A percentile compares a stretch with the other conserved stretches of the same genome.
phyloP scores from a whole-genome alignment of 345 rosid species.

The Iberis pinnata region DNA sequence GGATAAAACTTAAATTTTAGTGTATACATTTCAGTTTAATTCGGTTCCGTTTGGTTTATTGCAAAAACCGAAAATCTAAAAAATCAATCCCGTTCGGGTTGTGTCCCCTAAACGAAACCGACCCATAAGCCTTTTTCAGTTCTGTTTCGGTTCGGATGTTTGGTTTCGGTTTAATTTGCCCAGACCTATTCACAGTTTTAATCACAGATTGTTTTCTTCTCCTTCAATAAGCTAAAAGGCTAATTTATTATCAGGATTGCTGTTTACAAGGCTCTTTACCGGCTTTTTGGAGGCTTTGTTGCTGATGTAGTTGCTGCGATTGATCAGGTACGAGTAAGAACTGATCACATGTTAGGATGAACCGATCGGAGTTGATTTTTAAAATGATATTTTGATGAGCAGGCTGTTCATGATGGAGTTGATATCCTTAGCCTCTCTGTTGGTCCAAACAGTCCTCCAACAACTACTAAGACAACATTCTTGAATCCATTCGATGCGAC shows the following conservation, averaged over 20 bases:
- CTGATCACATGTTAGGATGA: neutral
- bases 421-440: constrained; percentile 95
- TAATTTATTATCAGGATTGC: constrained; percentile 58
- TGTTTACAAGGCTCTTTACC: constrained; percentile 94
- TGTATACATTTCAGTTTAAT: too few species aligned
- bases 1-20: too few species aligned
- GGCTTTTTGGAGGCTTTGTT: constrained; percentile 95
- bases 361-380: neutral
- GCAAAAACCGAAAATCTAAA: too few species aligned
- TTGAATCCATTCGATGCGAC: constrained; percentile 93
- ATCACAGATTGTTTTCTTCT: constrained; percentile 6
- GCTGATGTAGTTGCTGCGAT: constrained; percentile 99
- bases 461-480: constrained; percentile 76
- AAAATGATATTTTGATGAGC: constrained; percentile 22
- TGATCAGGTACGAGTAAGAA: constrained; percentile 64
- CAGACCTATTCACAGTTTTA: constrained; percentile 4
- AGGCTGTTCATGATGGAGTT: constrained; percentile 99
- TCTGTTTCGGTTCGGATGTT: too few species aligned
- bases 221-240: constrained; percentile 4
- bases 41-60: too few species aligned
- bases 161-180: too few species aligned
- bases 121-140: too few species aligned
- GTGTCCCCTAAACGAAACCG: too few species aligned
- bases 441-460: constrained; percentile 92
- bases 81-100: too few species aligned